A percentile compares a stretch with the other conserved stretches of the same genome.
These are phyloP conservation scores for Aspergillus sp. DNA, from an alignment of 2,329 filamentous ascomycete species.

Conservation along the genomic window DNA sequence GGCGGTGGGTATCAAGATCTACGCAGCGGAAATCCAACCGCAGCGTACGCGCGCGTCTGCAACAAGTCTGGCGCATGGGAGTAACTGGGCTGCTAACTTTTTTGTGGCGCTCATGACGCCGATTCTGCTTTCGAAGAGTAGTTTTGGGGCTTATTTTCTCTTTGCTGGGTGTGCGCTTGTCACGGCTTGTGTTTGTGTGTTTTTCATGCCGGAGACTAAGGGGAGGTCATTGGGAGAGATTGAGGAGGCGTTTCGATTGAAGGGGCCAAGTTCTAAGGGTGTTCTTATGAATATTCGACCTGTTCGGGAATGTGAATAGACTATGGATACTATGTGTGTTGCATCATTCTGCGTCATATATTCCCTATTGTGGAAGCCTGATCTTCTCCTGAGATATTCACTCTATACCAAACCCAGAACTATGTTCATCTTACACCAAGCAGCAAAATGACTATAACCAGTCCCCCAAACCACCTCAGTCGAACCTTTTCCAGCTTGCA, in stretches of 20 bases:
- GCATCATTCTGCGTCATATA: too few relatives aligned
- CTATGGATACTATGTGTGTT: too few relatives aligned
- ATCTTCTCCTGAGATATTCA: too few relatives aligned
- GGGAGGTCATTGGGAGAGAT: slow-evolving; percentile 48
- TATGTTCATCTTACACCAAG: too few relatives aligned
- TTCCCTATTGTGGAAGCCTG: too few relatives aligned
- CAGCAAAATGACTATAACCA: too few relatives aligned
- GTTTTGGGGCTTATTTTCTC: slow-evolving; percentile 44
- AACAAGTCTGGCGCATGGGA: slow-evolving; percentile 48
- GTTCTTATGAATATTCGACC: too few relatives aligned
- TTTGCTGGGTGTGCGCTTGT: slow-evolving; percentile 39
- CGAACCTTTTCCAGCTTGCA: too few relatives aligned
- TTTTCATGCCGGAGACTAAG: slow-evolving; percentile 50
- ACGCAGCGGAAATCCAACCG: slow-evolving; percentile 56
- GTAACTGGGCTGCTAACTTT: slow-evolving; percentile 47
- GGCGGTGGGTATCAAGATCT: slow-evolving; percentile 54
- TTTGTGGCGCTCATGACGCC: slow-evolving; percentile 43
- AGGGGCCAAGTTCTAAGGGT: background rate
- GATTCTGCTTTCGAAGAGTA: slow-evolving; percentile 38
- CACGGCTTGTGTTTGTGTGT: slow-evolving; percentile 34
- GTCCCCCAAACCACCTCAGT: too few relatives aligned
- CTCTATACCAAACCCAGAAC: too few relatives aligned
- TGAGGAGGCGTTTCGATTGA: slow-evolving; percentile 41
- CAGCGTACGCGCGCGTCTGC: slow-evolving; percentile 51
- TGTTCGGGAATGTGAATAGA: too few relatives aligned